Evolutionary conservation across 2,329 filamentous ascomycete genomes (phyloP), one percentile per base, ranked within the genome.

Genomic region (Hypoxylon sp.): DNA sequence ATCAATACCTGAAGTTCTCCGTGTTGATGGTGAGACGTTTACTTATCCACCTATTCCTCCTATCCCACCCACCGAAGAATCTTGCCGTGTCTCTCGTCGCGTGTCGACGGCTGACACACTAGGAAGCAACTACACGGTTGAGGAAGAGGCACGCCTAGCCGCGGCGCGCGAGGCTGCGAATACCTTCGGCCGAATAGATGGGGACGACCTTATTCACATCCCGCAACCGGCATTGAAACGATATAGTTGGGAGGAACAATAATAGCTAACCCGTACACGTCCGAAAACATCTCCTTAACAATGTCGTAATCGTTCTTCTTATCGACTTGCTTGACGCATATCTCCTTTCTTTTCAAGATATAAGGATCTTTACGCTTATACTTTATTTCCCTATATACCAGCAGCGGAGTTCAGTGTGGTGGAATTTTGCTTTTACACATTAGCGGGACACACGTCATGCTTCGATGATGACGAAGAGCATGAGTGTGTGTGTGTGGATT

Each of bases 121-220:
- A 6, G 86, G 86, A 19, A 88, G 87, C 74, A 87, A 88, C 63
- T 89, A 83, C 71, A 89, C 87, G 0, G 82, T 86, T 9, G 84
- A 88, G 24, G 85, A 89, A 67, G 84, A 85, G 66, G 74, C 76
- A n/a, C 75, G 77, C 29, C 52, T 70, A 52, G 58, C 71, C 19
- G 74, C 71, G 17, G 71, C 46, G 3, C 69, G 63, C 0, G 65
- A 67, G 1, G 46, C 63, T 13, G n/a, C 35, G 13, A 17, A 59
- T 22, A 67, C 64, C 11, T 59, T 71, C n/a, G 71, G 71, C 19
- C 76, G 78, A 24, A 73, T 79, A 58, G 73, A 78, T 46, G 76
- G 76, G 10, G 64, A 63, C 50, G 77, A 79, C 13, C 70, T 78
- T 14, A 72, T 78, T 5, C 78, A 79, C 65, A 72, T 79, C 48